A percentile compares a stretch with the other conserved stretches of the same genome.
Conservation (phyloP, 108 stramenopile genomes). For the Aurantiochytrium sp. region DNA sequence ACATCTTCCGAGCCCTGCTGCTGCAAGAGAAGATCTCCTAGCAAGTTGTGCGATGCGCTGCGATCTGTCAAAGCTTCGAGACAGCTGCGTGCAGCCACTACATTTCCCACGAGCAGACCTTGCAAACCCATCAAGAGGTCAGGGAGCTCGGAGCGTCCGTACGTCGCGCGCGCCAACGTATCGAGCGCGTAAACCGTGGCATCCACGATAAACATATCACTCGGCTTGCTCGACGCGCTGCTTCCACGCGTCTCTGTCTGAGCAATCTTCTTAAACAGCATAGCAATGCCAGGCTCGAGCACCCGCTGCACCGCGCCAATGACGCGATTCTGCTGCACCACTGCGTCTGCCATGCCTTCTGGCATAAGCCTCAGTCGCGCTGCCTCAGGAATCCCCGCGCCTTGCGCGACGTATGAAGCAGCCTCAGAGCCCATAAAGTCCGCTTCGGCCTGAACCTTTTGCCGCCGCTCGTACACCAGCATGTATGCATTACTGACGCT, state of each 20-base stretch:
- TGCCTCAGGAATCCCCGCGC: not conserved
- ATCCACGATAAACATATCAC: not conserved
- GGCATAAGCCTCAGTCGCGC: not conserved
- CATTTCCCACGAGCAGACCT: not conserved
- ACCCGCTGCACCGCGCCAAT: not conserved
- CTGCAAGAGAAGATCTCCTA: not conserved
- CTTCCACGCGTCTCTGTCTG: not conserved
- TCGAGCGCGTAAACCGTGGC: not conserved
- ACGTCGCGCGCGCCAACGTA: not conserved
- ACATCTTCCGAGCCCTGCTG: not conserved
- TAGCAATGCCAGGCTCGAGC: not conserved
- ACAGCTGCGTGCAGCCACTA: not conserved
- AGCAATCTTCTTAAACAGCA: not conserved
- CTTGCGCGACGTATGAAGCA: not conserved
- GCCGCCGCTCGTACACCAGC: slow-evolving; percentile 27
- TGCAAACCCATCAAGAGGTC: not conserved
- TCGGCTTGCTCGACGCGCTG: too few relatives aligned
- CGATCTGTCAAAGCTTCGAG: not conserved
- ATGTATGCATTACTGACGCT: slow-evolving; percentile 24
- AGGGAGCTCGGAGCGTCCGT: not conserved
- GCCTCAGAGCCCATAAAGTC: not conserved
- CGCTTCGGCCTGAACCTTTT: not conserved
- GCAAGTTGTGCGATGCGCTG: not conserved
- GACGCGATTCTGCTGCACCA: not conserved
- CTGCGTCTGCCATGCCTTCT: not conserved